Base-by-base conservation (phyloP, 352 stramenopile species). In the Globisporangium rhizosaccharum region DNA sequence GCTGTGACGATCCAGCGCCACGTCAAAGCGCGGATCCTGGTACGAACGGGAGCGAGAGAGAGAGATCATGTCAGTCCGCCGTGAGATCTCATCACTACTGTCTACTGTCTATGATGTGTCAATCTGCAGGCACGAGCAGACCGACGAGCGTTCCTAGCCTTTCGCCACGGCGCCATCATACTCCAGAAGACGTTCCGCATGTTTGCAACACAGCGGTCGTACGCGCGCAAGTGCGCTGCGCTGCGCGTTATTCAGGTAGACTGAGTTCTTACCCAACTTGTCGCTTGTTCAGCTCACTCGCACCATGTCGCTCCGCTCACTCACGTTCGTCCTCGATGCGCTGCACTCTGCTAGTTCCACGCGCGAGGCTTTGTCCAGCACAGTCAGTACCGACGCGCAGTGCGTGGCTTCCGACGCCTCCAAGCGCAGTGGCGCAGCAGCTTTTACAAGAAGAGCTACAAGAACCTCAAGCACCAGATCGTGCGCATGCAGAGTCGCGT, bases 381-480 rank as follows among this genome's bases (percentile, higher is more conserved):
- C 50, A 68, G 63, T 26, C 73, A 71, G 20, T 88, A 77, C 53
- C 67, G 70, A 53, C 78, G 78, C 0, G 63, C 73, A 17, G 67
- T 72, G 7, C 67, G 70, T 20, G 79, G 82, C 0, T 68, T 90
- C 41, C 73, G 74, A 23, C 67, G 79, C 11, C 65, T 91, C 6
- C 82, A 91, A 70, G 79, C 82, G 1, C 63, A 83, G 42, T 88
- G 79, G 76, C 72, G 83, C 44, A 75, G 79, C 37, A 84, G 77
- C 45, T 83, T 84, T 25, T 74, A 80, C 56, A 86, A 85, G 57
- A 64, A 68, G 30, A 82, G 62, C 51, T 91, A 85, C 66, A 80
- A 77, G 50, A 76, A 79, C 50, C 53, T 88, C 23, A 85, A 85
- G 62, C 55, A 70, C 48, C 72, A 84, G 61, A 71, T 87, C 54